Evolutionary conservation across 352 stramenopile species (phyloP).

Genomic region (Nothophytophthora sp.): DNA sequence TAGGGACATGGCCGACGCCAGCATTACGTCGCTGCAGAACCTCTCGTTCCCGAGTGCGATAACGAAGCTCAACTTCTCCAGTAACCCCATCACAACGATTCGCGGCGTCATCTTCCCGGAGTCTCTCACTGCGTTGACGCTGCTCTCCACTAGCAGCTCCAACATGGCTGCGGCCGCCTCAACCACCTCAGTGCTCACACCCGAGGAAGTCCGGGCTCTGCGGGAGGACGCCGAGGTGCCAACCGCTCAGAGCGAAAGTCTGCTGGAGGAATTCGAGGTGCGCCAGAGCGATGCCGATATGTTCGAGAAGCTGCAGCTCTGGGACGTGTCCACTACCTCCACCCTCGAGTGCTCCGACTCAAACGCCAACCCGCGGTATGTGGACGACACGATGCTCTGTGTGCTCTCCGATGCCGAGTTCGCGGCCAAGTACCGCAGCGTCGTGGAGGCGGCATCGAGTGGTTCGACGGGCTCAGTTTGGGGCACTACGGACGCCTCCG

Average conservation of each 20-base stretch:
- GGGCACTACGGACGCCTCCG: slow-evolving; percentile 10
- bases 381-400: slow-evolving; percentile 49
- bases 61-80: slow-evolving; percentile 34
- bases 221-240: neutral
- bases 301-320: slow-evolving; percentile 30
- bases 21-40: slow-evolving; percentile 34
- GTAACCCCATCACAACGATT: slow-evolving; percentile 37
- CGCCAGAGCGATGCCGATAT: slow-evolving; percentile 32
- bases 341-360: slow-evolving; percentile 43
- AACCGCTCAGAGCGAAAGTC: slow-evolving; percentile 4
- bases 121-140: slow-evolving; percentile 19
- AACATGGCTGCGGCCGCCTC: neutral
- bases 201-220: slow-evolving; percentile 11
- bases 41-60: slow-evolving; percentile 39
- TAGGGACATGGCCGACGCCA: slow-evolving; percentile 23
- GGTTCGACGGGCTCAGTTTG: slow-evolving; percentile 14
- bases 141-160: slow-evolving; percentile 13
- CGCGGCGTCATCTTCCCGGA: slow-evolving; percentile 37
- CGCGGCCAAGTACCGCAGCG: slow-evolving; percentile 35
- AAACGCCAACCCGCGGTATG: slow-evolving; percentile 32
- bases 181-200: slow-evolving; percentile 12
- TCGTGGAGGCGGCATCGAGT: slow-evolving; percentile 20
- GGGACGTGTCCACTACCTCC: slow-evolving; percentile 41
- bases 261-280: slow-evolving; percentile 48
- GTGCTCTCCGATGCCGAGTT: slow-evolving; percentile 44